Evolutionary conservation across 75 land plant genomes (phyloP).

Genomic region (Selaginella moellendorffii): DNA sequence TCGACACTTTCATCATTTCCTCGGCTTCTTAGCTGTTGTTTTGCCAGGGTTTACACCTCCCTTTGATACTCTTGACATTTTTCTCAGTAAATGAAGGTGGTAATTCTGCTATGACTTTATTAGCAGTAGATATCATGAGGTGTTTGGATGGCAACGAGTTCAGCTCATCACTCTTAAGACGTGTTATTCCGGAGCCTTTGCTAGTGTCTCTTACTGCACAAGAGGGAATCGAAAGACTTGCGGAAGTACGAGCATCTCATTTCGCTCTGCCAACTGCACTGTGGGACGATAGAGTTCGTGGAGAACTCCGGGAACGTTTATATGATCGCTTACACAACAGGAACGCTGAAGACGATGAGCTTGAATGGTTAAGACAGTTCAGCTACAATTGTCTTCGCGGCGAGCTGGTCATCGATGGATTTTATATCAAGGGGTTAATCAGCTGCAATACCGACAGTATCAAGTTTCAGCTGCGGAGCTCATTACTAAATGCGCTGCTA

Average conservation of each 20-base stretch:
- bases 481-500: constrained; percentile 26
- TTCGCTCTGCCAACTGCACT: constrained; percentile 26
- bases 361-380: constrained; percentile 32
- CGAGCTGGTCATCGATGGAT: constrained; percentile 29
- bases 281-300: constrained; percentile 23
- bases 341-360: constrained; percentile 18
- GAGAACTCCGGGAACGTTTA: constrained; percentile 20
- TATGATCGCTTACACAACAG: constrained; percentile 15
- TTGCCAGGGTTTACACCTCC: constrained; percentile 39
- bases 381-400: constrained; percentile 24
- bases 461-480: constrained; percentile 21
- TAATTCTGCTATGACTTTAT: too few species aligned
- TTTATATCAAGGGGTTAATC: constrained; percentile 24
- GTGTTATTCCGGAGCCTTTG: constrained; percentile 23
- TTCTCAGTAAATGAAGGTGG: constrained; percentile 23
- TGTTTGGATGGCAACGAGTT: background rate
- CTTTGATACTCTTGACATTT: constrained; percentile 28
- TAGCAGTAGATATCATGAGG: too few species aligned
- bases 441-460: constrained; percentile 17
- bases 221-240: constrained; percentile 32
- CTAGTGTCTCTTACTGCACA: constrained; percentile 18
- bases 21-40: too few species aligned
- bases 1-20: background rate
- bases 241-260: constrained; percentile 21
- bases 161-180: background rate